Conservation (phyloP, 1,139 yeast genomes). For the Scheffersomyces cryptocercus region DNA sequence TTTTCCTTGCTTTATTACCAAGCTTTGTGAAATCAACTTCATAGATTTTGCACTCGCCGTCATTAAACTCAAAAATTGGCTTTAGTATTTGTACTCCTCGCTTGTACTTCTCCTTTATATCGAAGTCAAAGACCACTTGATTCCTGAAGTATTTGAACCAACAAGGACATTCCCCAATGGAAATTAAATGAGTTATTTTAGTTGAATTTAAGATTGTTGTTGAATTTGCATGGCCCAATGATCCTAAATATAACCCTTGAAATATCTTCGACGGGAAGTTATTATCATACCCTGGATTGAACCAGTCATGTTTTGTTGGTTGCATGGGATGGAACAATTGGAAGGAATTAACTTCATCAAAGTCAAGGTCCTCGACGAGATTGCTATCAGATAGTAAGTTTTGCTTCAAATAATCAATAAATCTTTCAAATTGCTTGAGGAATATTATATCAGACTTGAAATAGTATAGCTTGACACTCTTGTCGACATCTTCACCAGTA, state of each 20-base stretch:
- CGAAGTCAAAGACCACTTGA: conserved; percentile 21
- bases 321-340: conserved; percentile 2
- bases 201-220: conserved; percentile 26
- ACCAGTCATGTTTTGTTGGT: conserved; percentile 32
- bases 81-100: conserved; percentile 9
- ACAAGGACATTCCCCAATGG: conserved; percentile 39
- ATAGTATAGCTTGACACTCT: conserved; percentile 29
- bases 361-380: conserved; percentile 5
- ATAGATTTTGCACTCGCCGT: conserved; percentile 29
- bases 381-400: conserved; percentile 6
- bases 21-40: conserved; percentile 21
- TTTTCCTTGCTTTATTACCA: conserved; percentile 1
- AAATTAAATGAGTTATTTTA: conserved; percentile 27
- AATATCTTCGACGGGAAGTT: conserved; percentile 39
- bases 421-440: conserved; percentile 33
- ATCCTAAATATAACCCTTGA: conserved; percentile 35
- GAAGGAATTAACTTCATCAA: conserved; percentile 13
- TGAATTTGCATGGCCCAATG: conserved; percentile 38
- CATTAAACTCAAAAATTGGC: conserved; percentile 29
- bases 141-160: conserved; percentile 29
- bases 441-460: conserved; percentile 34
- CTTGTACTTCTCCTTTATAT: conserved; percentile 9
- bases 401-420: conserved; percentile 23
- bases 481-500: conserved; percentile 5
- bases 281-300: conserved; percentile 30